Conservation (phyloP, 768 basidiomycete species). For the Mycena olivaceomarginata region DNA sequence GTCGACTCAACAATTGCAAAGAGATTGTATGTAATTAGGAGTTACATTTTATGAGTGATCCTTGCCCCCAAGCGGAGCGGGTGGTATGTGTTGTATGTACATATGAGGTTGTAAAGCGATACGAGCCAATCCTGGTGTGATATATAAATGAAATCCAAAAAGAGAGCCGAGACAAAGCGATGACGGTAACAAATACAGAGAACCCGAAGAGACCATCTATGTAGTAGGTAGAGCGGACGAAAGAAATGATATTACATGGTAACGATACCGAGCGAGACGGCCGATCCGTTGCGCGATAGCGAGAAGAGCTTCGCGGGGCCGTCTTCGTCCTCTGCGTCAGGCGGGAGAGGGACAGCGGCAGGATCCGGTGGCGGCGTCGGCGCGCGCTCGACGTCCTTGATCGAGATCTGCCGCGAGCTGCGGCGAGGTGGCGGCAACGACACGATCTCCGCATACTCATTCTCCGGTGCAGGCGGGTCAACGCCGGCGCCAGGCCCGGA, state of each 20-base stretch:
- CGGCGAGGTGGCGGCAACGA: conserved; percentile 80
- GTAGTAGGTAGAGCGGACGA: background rate
- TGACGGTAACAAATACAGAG: conserved; percentile 3
- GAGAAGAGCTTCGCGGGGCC: conserved; percentile 58
- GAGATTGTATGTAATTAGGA: conserved; percentile 1
- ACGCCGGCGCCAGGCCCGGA: conserved; percentile 19
- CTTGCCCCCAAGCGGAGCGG: conserved; percentile 21
- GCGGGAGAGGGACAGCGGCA: conserved; percentile 47
- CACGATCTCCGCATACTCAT: conserved; percentile 58
- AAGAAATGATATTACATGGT: conserved; percentile 54
- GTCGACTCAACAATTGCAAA: background rate
- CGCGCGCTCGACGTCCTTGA: conserved; percentile 39
- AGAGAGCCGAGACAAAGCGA: background rate
- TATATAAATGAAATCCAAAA: conserved; percentile 34
- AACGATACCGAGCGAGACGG: conserved; percentile 72
- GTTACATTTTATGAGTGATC: conserved; percentile 36
- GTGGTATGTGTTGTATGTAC: conserved; percentile 13
- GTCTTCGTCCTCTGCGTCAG: conserved; percentile 50
- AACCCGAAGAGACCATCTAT: conserved; percentile 3
- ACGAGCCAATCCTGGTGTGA: background rate
- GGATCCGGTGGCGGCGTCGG: conserved; percentile 51
- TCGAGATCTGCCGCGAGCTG: conserved; percentile 69
- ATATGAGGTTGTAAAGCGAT: conserved; percentile 23
- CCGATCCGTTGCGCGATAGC: conserved; percentile 70
- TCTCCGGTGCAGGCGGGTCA: conserved; percentile 42